phyloP scores from a whole-genome alignment of 208 protist species.

The Leptomonas pyrrhocoris region DNA sequence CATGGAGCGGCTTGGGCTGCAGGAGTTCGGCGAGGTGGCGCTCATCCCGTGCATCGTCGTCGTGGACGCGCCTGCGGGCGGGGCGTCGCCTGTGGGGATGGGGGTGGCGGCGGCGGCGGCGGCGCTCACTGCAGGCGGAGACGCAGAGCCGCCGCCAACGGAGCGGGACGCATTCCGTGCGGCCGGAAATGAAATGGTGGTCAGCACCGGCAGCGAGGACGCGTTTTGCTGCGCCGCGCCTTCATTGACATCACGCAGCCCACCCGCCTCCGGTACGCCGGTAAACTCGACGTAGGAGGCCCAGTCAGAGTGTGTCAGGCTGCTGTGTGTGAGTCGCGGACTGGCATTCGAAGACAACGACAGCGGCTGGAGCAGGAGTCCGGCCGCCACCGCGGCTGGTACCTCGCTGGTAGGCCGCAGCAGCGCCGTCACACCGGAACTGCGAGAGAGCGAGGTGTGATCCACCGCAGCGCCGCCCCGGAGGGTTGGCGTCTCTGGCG shows the following conservation, averaged over 20 bases:
- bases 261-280: neutral
- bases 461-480: neutral
- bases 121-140: neutral
- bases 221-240: neutral
- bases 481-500: conserved; percentile 6
- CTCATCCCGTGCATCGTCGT: neutral
- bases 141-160: neutral
- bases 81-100: neutral
- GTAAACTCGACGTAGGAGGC: conserved; percentile 3
- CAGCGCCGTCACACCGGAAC: conserved; percentile 8
- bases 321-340: neutral
- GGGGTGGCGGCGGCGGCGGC: neutral
- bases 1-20: conserved; percentile 30
- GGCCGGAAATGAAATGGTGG: conserved; percentile 10
- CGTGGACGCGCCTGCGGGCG: neutral
- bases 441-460: conserved; percentile 6
- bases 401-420: neutral
- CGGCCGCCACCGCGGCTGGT: neutral
- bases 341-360: neutral
- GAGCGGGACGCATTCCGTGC: conserved; percentile 2
- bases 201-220: conserved; percentile 18
- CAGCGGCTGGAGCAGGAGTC: neutral
- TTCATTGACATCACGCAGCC: conserved; percentile 5
- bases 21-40: neutral
- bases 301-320: neutral